phyloP scores from a whole-genome alignment of 2,329 filamentous ascomycete species.

The Sarocladiaceae sp. region DNA sequence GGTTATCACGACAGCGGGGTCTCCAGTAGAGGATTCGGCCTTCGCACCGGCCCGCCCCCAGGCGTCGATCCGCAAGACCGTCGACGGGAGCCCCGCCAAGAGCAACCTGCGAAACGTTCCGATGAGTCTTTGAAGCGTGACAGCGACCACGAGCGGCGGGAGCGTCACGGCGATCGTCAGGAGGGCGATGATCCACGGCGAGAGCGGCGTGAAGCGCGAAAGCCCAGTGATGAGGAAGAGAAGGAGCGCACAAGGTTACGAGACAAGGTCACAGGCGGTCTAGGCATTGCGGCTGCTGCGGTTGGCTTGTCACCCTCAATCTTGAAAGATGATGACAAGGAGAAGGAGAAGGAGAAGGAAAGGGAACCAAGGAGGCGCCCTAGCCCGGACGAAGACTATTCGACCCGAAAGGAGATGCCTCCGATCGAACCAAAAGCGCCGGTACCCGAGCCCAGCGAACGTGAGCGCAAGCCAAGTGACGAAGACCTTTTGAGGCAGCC shows the following conservation, averaged over 20 bases:
- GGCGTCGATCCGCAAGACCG: slow-evolving; percentile 37
- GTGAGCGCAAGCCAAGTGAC: not conserved
- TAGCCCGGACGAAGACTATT: slow-evolving; percentile 25
- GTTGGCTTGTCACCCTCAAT: slow-evolving; percentile 33
- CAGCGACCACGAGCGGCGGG: slow-evolving; percentile 12
- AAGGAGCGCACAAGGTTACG: slow-evolving; percentile 36
- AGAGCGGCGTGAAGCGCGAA: slow-evolving; percentile 24
- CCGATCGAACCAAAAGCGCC: not conserved
- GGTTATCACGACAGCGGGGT: slow-evolving; percentile 42
- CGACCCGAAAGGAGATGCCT: slow-evolving; percentile 13
- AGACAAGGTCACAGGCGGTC: slow-evolving; percentile 41
- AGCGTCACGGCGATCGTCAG: slow-evolving; percentile 11
- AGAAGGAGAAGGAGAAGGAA: slow-evolving; percentile 24
- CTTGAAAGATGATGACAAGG: slow-evolving; percentile 33
- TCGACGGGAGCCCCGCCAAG: slow-evolving; percentile 22
- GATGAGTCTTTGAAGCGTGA: slow-evolving; percentile 11
- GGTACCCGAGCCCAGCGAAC: not conserved
- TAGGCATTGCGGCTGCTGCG: slow-evolving; percentile 42
- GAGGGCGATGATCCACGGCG: slow-evolving; percentile 14
- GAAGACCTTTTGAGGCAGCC: not conserved
- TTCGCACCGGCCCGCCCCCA: slow-evolving; percentile 35
- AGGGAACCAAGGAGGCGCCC: slow-evolving; percentile 17
- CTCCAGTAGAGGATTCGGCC: slow-evolving; percentile 43
- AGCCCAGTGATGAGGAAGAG: slow-evolving; percentile 27
- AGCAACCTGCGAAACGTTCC: slow-evolving; percentile 15